Percentiles rank a stretch among this genome's conserved stretches.
phyloP scores from a whole-genome alignment of 768 basidiomycete genomes.

The Russula griseocarnosa region DNA sequence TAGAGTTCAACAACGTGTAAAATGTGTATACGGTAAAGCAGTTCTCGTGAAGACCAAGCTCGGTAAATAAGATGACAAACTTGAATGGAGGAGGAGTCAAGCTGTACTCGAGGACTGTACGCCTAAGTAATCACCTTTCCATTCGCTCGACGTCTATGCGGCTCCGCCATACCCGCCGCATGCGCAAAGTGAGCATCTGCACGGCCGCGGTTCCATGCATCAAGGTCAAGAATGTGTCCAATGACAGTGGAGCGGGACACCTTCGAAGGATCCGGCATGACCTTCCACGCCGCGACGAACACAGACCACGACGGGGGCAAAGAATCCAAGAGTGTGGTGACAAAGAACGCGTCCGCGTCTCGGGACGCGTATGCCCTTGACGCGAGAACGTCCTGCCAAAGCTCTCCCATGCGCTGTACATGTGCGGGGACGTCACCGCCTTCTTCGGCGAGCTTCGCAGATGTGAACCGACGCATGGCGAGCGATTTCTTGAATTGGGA shows the following conservation, averaged over 20 bases:
- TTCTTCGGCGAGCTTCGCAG: slow-evolving; percentile 6
- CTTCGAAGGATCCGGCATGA: not conserved
- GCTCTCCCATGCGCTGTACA: slow-evolving; percentile 23
- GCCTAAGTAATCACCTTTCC: no score
- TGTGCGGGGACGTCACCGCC: slow-evolving; percentile 18
- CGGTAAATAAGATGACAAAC: no score
- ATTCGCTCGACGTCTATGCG: not conserved
- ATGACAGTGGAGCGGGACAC: slow-evolving; percentile 5
- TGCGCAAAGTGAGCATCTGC: slow-evolving; percentile 12
- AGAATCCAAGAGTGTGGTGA: slow-evolving; percentile 13
- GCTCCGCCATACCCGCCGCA: not conserved
- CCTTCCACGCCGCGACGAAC: slow-evolving; percentile 18
- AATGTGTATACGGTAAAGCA: no score
- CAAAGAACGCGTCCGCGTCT: slow-evolving; percentile 14
- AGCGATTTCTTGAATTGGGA: slow-evolving; percentile 21
- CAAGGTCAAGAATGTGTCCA: slow-evolving; percentile 20
- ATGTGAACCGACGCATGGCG: slow-evolving; percentile 19
- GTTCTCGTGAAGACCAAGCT: no score
- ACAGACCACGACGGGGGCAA: slow-evolving; percentile 22
- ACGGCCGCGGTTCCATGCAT: slow-evolving; percentile 24
- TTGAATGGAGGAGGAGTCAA: no score
- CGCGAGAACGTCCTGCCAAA: slow-evolving; percentile 23
- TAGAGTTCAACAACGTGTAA: no score
- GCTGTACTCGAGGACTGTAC: no score
- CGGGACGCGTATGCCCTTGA: slow-evolving; percentile 4